These are phyloP conservation scores for Claviceps sp. DNA, from an alignment of 2,329 filamentous ascomycete genomes.

Conservation along the genomic window DNA sequence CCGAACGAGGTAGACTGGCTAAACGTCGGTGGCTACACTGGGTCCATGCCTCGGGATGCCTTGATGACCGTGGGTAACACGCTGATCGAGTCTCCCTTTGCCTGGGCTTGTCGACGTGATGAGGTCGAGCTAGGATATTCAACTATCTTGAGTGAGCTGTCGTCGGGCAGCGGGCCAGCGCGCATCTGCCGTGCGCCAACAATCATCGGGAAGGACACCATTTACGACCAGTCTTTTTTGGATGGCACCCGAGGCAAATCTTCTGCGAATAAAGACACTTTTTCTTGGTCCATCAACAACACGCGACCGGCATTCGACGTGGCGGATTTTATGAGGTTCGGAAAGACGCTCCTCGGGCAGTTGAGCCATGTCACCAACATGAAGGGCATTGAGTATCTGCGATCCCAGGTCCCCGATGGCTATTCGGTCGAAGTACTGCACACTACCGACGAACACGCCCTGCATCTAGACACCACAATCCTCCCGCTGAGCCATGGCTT, in stretches of 20 bases:
- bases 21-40: slow-evolving; percentile 17
- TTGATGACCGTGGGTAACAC: slow-evolving; percentile 18
- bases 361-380: slow-evolving; percentile 20
- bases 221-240: slow-evolving; percentile 9
- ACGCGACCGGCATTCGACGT: slow-evolving; percentile 19
- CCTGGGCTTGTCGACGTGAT: slow-evolving; percentile 14
- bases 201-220: slow-evolving; percentile 9
- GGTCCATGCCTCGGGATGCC: slow-evolving; percentile 20
- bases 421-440: slow-evolving; percentile 17
- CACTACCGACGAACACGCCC: slow-evolving; percentile 14
- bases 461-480: slow-evolving; percentile 21
- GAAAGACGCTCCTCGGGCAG: slow-evolving; percentile 17
- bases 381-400: slow-evolving; percentile 18
- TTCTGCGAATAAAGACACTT: neutral
- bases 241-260: neutral
- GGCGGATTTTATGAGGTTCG: slow-evolving; percentile 22
- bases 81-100: slow-evolving; percentile 18
- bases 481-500: slow-evolving; percentile 15
- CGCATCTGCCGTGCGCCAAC: slow-evolving; percentile 7
- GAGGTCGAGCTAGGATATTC: slow-evolving; percentile 13
- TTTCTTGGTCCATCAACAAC: slow-evolving; percentile 19
- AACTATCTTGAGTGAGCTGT: slow-evolving; percentile 4
- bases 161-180: neutral
- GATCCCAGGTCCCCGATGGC: slow-evolving; percentile 11
- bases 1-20: slow-evolving; percentile 12